These are phyloP conservation scores for Ophiostoma angusticollis DNA, from an alignment of 2,329 filamentous ascomycete species.

Conservation along the genomic window DNA sequence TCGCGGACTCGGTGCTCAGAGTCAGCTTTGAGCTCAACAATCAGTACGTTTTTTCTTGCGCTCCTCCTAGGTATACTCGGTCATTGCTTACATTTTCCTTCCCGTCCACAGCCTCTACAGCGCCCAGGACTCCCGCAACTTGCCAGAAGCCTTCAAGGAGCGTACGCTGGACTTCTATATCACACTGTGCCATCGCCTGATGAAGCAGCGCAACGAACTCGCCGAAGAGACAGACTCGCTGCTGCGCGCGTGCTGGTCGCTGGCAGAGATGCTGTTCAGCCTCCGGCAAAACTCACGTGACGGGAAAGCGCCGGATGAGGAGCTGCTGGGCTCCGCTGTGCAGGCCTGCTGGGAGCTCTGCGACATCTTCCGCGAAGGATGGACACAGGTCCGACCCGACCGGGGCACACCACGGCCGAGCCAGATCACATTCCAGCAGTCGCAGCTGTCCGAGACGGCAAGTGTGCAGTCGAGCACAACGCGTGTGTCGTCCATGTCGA, in stretches of 20 bases:
- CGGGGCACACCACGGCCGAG: constrained; percentile 72
- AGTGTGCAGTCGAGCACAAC: constrained; percentile 19
- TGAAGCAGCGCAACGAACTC: constrained; percentile 77
- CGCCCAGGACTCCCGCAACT: constrained; percentile 63
- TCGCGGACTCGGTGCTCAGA: constrained; percentile 71
- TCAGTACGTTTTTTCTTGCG: constrained; percentile 39
- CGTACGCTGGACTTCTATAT: constrained; percentile 90
- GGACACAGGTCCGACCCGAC: constrained; percentile 79
- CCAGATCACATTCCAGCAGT: constrained; percentile 58
- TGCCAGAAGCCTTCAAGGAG: constrained; percentile 80
- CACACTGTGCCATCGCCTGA: constrained; percentile 84
- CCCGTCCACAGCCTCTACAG: constrained; percentile 66
- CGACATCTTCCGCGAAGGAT: constrained; percentile 83
- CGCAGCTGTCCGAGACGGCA: constrained; percentile 24
- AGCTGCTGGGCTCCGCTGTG: constrained; percentile 73
- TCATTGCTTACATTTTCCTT: background rate
- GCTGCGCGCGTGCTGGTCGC: constrained; percentile 72
- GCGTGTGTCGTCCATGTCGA: constrained; percentile 37
- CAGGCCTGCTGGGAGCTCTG: constrained; percentile 93
- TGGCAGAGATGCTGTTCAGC: constrained; percentile 88
- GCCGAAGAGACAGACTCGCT: constrained; percentile 75
- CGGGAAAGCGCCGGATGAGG: constrained; percentile 61
- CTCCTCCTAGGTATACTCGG: background rate
- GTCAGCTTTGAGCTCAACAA: constrained; percentile 95
- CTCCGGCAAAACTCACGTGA: constrained; percentile 72